Evolutionary conservation across 1,284 basidiomycete genomes (phyloP), one percentile per base, ranked within the genome.

Genomic region (Apiotrichum gracile): DNA sequence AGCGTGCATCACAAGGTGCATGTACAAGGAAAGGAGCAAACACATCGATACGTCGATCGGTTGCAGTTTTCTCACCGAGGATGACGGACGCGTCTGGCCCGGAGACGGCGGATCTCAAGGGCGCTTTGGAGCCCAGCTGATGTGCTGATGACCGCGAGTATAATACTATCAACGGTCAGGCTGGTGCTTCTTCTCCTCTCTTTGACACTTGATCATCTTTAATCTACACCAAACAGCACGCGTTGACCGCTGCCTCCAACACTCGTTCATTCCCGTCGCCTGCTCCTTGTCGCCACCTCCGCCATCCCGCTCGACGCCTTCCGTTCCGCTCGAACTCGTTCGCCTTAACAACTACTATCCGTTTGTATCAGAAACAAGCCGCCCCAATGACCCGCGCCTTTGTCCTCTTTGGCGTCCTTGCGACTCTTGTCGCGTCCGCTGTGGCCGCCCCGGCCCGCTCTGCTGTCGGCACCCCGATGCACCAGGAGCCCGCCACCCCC

Each of bases 161-260:
- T 31, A 31, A 31, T 31, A 14, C 31, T 14, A 31, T n/a, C n/a
- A n/a, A n/a, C n/a, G 31, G 3, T 31, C 9, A 31, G 31, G 16
- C 31, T 31, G 34, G 63, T 26, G 25, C 41, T 19, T 21, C 37
- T 38, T 21, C 19, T 21, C 37, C 37, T 21, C 19, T n/a, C n/a
- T n/a, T n/a, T n/a, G n/a, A n/a, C n/a, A n/a, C 7, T 21, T 12
- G 37, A 21, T 21, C 37, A 38, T 38, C 19, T 21, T 21, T 19
- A 9, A n/a, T 22, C 29, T 22, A 13, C 27, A 17, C 27, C 6
- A 12, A 39, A 6, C 8, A 13, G 43, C 29, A 45, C 27, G 43
- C 43, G 43, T 45, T 45, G 43, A 45, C 12, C 43, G 43, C 43
- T 45, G 43, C 43, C n/a, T 21, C 39, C 14, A 19, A 40, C 39